A percentile compares a stretch with the other conserved stretches of the same genome.
Evolutionary conservation across 1,284 basidiomycete species (phyloP).

Genomic region (Coniferiporia sulphurascens): DNA sequence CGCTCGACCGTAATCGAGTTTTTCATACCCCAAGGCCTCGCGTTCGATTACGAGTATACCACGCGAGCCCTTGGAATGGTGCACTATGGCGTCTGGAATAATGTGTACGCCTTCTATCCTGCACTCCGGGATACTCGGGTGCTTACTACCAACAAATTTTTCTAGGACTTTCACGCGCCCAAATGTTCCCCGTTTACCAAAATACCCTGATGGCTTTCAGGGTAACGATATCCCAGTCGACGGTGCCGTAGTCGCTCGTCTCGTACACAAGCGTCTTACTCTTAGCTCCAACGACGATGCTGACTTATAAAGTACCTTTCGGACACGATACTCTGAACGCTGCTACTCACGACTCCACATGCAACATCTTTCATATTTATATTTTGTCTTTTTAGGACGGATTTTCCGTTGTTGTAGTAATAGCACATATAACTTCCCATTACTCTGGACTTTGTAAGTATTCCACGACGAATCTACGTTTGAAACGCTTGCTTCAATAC

Average conservation of each 20-base stretch:
- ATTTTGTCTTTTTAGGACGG: no score
- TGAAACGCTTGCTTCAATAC: no score
- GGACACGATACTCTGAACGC: no score
- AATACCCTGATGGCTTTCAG: constrained; percentile 54
- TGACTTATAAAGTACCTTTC: no score
- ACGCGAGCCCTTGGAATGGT: constrained; percentile 76
- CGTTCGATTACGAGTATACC: constrained; percentile 81
- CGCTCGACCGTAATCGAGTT: constrained; percentile 86
- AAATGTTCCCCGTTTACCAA: constrained; percentile 39
- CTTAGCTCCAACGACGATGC: not conserved
- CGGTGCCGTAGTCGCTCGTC: constrained; percentile 35
- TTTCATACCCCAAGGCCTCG: constrained; percentile 81
- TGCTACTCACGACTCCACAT: no score
- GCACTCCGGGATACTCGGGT: not conserved
- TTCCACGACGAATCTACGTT: no score
- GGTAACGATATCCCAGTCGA: constrained; percentile 53
- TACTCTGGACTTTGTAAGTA: no score
- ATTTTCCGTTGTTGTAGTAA: no score
- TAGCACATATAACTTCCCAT: no score
- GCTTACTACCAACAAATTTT: not conserved
- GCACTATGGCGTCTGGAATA: constrained; percentile 82
- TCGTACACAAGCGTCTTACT: constrained; percentile 31
- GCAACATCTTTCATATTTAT: no score
- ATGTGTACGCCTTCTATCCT: constrained; percentile 37
- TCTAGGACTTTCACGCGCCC: constrained; percentile 43